Percentiles rank a stretch among this genome's conserved stretches.
Conservation (phyloP, 2,329 filamentous ascomycete genomes). For the Teratosphaeria pseudoeucalypti region DNA sequence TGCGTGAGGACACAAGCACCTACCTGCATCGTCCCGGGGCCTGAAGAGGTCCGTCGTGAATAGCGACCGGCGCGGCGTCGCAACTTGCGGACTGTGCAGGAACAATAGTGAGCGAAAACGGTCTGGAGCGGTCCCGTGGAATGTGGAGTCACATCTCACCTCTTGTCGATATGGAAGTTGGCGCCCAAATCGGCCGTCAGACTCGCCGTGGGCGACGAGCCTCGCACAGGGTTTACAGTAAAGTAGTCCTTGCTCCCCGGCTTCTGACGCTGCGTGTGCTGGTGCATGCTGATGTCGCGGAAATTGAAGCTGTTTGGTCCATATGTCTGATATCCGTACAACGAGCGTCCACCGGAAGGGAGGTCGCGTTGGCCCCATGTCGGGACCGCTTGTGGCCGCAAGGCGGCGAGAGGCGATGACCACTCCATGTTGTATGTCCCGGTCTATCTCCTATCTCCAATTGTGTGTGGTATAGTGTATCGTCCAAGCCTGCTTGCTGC, state of each 20-base stretch:
- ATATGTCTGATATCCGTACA: conserved; percentile 46
- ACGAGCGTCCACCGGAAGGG: conserved; percentile 38
- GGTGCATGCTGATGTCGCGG: conserved; percentile 59
- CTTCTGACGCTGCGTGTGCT: conserved; percentile 37
- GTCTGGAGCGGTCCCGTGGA: conserved; percentile 13
- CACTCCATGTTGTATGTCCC: conserved; percentile 59
- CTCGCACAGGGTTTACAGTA: conserved; percentile 60
- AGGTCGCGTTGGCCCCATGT: conserved; percentile 53
- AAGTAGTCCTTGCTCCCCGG: conserved; percentile 68
- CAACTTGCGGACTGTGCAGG: conserved; percentile 60
- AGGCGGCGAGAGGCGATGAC: conserved; percentile 85
- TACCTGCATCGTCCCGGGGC: conserved; percentile 27
- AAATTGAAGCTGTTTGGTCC: conserved; percentile 64
- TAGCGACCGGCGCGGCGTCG: conserved; percentile 72
- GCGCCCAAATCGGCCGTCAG: conserved; percentile 89
- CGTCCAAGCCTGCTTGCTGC: background rate
- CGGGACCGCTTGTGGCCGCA: conserved; percentile 63
- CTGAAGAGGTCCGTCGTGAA: conserved; percentile 65
- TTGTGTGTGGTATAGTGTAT: background rate
- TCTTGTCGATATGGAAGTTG: conserved; percentile 93
- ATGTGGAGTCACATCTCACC: conserved; percentile 48
- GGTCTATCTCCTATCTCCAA: background rate
- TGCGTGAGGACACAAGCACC: conserved; percentile 8
- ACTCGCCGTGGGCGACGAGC: conserved; percentile 83
- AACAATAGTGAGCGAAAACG: conserved; percentile 19